These are phyloP conservation scores for Leptodermis oblonga DNA, from an alignment of 257 asterid species.

Conservation along the genomic window DNA sequence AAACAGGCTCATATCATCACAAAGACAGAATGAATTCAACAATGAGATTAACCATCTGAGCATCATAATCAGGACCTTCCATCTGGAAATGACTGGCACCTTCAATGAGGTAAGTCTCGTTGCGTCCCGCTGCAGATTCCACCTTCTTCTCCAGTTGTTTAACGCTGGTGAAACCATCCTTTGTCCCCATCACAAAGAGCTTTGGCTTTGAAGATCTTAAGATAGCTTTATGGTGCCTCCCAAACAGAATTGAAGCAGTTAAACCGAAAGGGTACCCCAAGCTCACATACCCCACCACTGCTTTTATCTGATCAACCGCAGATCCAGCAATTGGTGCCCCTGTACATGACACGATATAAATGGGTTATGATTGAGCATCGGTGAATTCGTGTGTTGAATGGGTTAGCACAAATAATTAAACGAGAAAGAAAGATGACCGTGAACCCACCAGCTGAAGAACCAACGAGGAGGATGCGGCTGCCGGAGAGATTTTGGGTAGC, in stretches of 20 bases:
- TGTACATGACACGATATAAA: background rate
- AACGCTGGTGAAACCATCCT: conserved; percentile 81
- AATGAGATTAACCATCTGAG: conserved; percentile 57
- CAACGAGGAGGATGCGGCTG: conserved; percentile 55
- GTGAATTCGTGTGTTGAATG: background rate
- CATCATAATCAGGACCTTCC: conserved; percentile 81
- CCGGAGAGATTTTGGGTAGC: conserved; percentile 46
- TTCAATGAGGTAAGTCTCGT: conserved; percentile 48
- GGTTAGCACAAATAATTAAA: background rate
- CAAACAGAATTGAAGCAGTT: conserved; percentile 69
- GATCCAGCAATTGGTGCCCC: conserved; percentile 87
- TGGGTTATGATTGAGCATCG: no score
- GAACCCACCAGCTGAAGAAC: conserved; percentile 76
- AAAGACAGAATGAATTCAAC: conserved; percentile 38
- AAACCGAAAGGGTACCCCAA: conserved; percentile 78
- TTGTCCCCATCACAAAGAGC: conserved; percentile 82
- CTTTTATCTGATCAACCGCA: conserved; percentile 61
- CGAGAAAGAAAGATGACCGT: background rate
- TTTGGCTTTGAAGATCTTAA: conserved; percentile 69
- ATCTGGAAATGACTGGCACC: conserved; percentile 81
- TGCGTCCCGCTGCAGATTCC: conserved; percentile 57
- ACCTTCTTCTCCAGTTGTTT: conserved; percentile 73
- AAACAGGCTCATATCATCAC: conserved; percentile 13
- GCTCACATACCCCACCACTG: conserved; percentile 64
- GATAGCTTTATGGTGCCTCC: conserved; percentile 68